phyloP scores from a whole-genome alignment of 108 stramenopile genomes.

The Cyclotella choctawhatcheeana region DNA sequence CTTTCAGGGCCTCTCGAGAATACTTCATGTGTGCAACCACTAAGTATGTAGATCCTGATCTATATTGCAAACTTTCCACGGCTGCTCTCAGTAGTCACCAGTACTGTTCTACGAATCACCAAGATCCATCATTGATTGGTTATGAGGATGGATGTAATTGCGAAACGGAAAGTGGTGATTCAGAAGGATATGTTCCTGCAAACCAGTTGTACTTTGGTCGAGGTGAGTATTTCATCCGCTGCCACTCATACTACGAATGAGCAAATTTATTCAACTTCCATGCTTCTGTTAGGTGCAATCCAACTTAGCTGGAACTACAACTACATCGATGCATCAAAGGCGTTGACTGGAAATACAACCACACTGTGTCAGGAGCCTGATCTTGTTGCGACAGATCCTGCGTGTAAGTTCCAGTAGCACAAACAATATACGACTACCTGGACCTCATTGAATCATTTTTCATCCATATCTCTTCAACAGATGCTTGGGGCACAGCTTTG shows the following conservation, averaged over 20 bases:
- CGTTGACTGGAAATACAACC: background rate
- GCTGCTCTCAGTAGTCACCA: background rate
- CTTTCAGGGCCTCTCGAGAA: constrained; percentile 14
- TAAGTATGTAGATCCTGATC: background rate
- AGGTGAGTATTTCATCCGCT: constrained; percentile 12
- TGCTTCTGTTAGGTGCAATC: background rate
- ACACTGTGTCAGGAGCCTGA: constrained; percentile 24
- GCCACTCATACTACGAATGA: background rate
- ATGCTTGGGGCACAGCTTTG: constrained; percentile 16
- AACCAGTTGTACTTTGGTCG: constrained; percentile 25
- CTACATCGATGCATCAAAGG: constrained; percentile 21
- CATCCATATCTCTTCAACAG: background rate
- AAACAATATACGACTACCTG: background rate
- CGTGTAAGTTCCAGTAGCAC: background rate
- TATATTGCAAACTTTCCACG: constrained; percentile 13
- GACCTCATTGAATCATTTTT: background rate
- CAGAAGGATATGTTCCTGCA: constrained; percentile 2
- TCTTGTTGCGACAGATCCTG: constrained; percentile 19
- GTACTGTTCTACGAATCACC: constrained; percentile 18
- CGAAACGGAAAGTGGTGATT: background rate
- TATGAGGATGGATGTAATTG: constrained; percentile 24
- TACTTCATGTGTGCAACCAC: background rate
- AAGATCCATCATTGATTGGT: background rate
- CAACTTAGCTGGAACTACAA: constrained; percentile 40
- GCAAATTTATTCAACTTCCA: background rate